Conservation (phyloP, 2,329 filamentous ascomycete species). For the Talaromyces amestolkiae region DNA sequence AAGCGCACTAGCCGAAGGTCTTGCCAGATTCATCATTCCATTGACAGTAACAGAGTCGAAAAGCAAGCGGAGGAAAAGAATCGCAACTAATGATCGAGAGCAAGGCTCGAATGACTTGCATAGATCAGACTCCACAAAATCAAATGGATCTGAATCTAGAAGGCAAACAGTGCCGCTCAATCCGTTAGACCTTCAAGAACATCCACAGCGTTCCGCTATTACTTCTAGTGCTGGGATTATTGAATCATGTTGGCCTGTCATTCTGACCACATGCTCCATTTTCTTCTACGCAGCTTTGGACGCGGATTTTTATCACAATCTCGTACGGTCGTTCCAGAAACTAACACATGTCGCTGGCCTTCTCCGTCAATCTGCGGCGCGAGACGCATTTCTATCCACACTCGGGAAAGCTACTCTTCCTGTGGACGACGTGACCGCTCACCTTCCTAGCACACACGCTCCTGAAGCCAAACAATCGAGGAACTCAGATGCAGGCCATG, state of each 20-base stretch:
- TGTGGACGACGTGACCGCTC: conserved; percentile 55
- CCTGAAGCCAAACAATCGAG: conserved; percentile 26
- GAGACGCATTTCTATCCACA: conserved; percentile 92
- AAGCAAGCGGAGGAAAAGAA: conserved; percentile 47
- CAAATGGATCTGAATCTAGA: conserved; percentile 26
- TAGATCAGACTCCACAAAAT: conserved; percentile 31
- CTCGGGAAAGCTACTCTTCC: conserved; percentile 91
- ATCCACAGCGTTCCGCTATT: conserved; percentile 69
- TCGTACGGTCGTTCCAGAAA: conserved; percentile 91
- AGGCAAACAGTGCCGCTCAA: conserved; percentile 64
- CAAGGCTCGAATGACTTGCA: conserved; percentile 30
- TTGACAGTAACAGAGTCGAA: conserved; percentile 76
- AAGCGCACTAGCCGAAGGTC: conserved; percentile 81
- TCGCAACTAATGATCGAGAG: conserved; percentile 37
- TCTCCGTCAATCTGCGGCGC: conserved; percentile 75
- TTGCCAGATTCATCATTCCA: conserved; percentile 90
- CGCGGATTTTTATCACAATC: conserved; percentile 85
- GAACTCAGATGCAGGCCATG: conserved; percentile 27
- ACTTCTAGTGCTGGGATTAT: conserved; percentile 77
- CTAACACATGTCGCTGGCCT: conserved; percentile 93
- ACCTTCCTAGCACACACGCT: conserved; percentile 21
- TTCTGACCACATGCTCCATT: conserved; percentile 90
- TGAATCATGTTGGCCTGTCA: conserved; percentile 90
- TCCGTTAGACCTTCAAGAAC: conserved; percentile 71
- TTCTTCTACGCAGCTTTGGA: conserved; percentile 91